These are phyloP conservation scores for Jamesozyma spencerorum DNA, from an alignment of 805 yeast genomes.

Conservation along the genomic window DNA sequence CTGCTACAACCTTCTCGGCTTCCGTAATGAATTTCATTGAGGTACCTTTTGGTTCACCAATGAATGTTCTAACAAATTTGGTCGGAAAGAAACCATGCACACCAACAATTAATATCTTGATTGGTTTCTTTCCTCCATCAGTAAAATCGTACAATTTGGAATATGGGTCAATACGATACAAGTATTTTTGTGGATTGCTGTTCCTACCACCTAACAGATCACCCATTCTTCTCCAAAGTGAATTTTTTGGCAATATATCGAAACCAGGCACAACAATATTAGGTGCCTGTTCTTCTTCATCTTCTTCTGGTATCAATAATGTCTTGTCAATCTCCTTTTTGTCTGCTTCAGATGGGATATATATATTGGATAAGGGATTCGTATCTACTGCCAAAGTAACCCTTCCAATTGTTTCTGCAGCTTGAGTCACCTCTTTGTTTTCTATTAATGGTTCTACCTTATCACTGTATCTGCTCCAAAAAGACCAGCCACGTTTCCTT, in stretches of 20 bases:
- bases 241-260: slow-evolving; percentile 22
- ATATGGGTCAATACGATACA: slow-evolving; percentile 13
- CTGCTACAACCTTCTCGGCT: slow-evolving; percentile 67
- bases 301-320: not conserved
- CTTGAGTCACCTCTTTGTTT: not conserved
- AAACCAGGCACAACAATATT: slow-evolving; percentile 28
- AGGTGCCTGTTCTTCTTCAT: slow-evolving; percentile 10
- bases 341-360: slow-evolving; percentile 15
- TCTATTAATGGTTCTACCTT: not conserved
- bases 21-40: slow-evolving; percentile 83
- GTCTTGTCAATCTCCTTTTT: no score
- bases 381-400: not conserved
- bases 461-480: slow-evolving; percentile 7
- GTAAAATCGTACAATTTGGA: slow-evolving; percentile 15
- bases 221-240: slow-evolving; percentile 20
- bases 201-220: slow-evolving; percentile 10
- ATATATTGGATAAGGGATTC: slow-evolving; percentile 10
- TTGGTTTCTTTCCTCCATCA: slow-evolving; percentile 26
- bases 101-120: slow-evolving; percentile 73
- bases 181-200: slow-evolving; percentile 11
- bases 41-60: slow-evolving; percentile 96
- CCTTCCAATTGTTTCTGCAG: not conserved
- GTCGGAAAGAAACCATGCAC: slow-evolving; percentile 96
- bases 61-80: slow-evolving; percentile 67
- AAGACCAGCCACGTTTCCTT: slow-evolving; percentile 8